Percentiles rank a stretch among this genome's conserved stretches.
These are phyloP conservation scores for Leccinum sublutescens DNA, from an alignment of 768 basidiomycete genomes.

Conservation along the genomic window DNA sequence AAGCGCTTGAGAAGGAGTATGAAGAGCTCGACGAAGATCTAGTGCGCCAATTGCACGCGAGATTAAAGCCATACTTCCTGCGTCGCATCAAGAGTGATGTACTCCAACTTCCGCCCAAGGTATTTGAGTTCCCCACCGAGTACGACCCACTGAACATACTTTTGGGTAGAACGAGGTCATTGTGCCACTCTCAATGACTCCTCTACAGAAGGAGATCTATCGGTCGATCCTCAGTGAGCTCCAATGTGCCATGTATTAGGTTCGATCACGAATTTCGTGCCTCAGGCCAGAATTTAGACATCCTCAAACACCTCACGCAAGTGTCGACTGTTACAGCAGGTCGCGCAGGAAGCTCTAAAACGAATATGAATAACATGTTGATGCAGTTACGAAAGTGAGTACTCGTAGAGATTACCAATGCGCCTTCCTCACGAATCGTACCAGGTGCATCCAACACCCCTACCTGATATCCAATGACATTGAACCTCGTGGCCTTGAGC, in stretches of 20 bases:
- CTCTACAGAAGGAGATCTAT: conserved; percentile 86
- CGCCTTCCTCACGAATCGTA: neutral
- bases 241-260: conserved; percentile 11
- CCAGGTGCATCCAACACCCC: conserved; percentile 87
- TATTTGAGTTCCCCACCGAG: conserved; percentile 27
- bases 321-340: conserved; percentile 36
- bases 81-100: conserved; percentile 94
- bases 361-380: conserved; percentile 74
- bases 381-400: conserved; percentile 87
- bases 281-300: conserved; percentile 66
- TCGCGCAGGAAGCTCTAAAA: conserved; percentile 38
- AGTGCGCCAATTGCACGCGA: conserved; percentile 73
- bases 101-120: conserved; percentile 88
- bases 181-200: conserved; percentile 85
- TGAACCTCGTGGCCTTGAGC: conserved; percentile 62
- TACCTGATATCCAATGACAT: conserved; percentile 81
- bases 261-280: conserved; percentile 8
- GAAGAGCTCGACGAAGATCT: conserved; percentile 77
- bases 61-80: conserved; percentile 86
- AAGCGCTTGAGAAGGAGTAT: conserved; percentile 69
- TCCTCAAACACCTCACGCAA: conserved; percentile 60
- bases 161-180: conserved; percentile 77
- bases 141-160: conserved; percentile 2
- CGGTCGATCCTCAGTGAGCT: conserved; percentile 73
- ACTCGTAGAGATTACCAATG: neutral